Percentiles rank a stretch among this genome's conserved stretches.
Evolutionary conservation across 2,329 filamentous ascomycete species (phyloP).

Genomic region (Cladosporium sp.): DNA sequence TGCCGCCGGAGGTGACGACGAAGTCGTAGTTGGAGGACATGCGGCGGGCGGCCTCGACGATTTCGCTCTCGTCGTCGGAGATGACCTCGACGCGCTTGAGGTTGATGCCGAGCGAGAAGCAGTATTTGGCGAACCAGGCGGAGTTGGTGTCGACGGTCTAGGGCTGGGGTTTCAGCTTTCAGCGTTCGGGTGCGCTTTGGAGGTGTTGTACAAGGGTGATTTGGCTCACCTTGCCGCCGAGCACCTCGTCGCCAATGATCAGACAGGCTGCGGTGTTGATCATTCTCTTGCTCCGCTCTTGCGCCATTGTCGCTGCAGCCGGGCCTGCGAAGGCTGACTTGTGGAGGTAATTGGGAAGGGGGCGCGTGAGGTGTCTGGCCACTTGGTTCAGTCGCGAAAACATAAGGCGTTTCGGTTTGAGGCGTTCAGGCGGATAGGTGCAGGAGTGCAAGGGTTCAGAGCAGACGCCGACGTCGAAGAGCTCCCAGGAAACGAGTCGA

Average conservation of each 20-base stretch:
- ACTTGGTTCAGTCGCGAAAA: slow-evolving; percentile 69
- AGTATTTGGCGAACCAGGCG: slow-evolving; percentile 59
- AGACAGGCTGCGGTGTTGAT: slow-evolving; percentile 88
- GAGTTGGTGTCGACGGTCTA: slow-evolving; percentile 63
- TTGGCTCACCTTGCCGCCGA: slow-evolving; percentile 75
- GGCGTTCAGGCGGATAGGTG: too few species aligned
- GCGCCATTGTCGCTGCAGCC: slow-evolving; percentile 38
- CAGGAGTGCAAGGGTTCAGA: too few species aligned
- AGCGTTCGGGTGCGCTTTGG: background rate
- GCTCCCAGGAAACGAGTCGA: background rate
- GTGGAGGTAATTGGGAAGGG: slow-evolving; percentile 53
- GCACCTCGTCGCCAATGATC: slow-evolving; percentile 94
- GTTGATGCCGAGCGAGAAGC: slow-evolving; percentile 58
- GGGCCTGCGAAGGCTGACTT: slow-evolving; percentile 35
- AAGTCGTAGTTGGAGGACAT: slow-evolving; percentile 92
- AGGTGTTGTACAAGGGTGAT: background rate
- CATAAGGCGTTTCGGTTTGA: slow-evolving; percentile 47
- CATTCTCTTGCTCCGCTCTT: slow-evolving; percentile 54
- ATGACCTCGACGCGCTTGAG: slow-evolving; percentile 89
- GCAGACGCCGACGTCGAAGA: too few species aligned
- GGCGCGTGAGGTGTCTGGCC: slow-evolving; percentile 62
- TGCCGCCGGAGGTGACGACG: slow-evolving; percentile 90
- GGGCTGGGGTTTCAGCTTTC: slow-evolving; percentile 11
- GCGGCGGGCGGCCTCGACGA: slow-evolving; percentile 75
- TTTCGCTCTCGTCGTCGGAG: slow-evolving; percentile 83